Evolutionary conservation across 371 early-diverging fungal species (phyloP), one percentile per base, ranked within the genome.

Genomic region (Saksenaea vasiformis): DNA sequence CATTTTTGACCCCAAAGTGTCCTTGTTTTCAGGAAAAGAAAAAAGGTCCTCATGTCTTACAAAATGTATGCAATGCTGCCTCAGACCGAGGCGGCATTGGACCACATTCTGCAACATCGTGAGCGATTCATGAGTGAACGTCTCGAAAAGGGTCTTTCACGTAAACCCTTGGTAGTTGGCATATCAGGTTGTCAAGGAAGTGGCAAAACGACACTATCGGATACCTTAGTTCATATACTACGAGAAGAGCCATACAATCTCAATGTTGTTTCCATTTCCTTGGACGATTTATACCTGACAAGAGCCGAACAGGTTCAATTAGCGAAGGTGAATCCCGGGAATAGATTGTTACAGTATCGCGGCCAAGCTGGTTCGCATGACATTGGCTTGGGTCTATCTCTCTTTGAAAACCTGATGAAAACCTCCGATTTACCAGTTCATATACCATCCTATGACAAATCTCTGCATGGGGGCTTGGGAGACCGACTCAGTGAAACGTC

Each of bases 311-410:
- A 93, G 68, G 56, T 63, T 1, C 54, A 70, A 0, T 66, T 95
- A 10, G 72, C 88, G 0, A 31, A 64, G n/a, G 54, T 51, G 3
- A 70, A 93, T 61, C 76, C 83, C 0, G 70, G 66, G 35, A 95
- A 96, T 71, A 81, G 82, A 34, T 74, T 96, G 5, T 78, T 93
- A 19, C 83, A 89, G 64, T 88, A 77, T 57, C 79, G 98, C 26
- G 98, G 95, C 4, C 87, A 90, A 34, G 88, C 95, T 4, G 98
- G 98, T 0, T 96, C 97, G 3, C 95, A 96, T 69, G 96, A 95
- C 71, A 37, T 93, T 2, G 66, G 58, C 3, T 74, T 98, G 7
- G 90, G 87, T 1, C 36, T 62, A 4, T 1, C 67, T 0, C 85
- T 89, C 0, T 77, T 96, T 15, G 59, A 71, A 3, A 60, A 73